Evolutionary conservation across 306 rosid genomes (phyloP), one percentile per base, ranked within the genome.

Genomic region (Biancaea sappan): DNA sequence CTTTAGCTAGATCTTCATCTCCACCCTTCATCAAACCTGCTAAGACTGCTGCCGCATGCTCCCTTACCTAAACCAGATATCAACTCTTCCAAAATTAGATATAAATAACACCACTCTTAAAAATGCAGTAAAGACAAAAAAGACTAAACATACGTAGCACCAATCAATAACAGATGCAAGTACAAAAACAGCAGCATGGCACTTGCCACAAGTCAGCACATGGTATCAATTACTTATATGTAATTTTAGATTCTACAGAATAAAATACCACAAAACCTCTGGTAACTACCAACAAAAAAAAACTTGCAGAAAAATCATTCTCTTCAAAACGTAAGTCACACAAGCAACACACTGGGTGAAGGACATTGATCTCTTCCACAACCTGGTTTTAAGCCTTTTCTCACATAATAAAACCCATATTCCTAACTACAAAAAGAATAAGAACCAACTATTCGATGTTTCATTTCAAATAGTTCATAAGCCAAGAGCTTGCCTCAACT

Each of bases 21-120:
- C 99, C 99, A 44, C 99, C 96, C 86, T 90, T 94, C 95, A 92
- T 87, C 84, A 94, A 88, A 65, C 99, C 99, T 34, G 99, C 99
- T 66, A 94, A 84, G 80, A 94, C 98, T 28, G 96, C 96, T 4
- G 99, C 98, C 24, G 99, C 99, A 76, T 94, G 98, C 79, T 94
- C 99, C 80, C 99, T 80, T 63, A 94, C 90, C 99, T 94, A 76
- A 71, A 65, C 64, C 71, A 86, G 59, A 58, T 56, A 79, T 79
- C 38, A 73, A 62, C 60, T 32, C 46, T 54, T 68, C 76, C 65
- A 41, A 29, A 73, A 58, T 73, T 54, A 77, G 44, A 81, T 48
- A 31, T 25, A 32, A 66, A 18, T 53, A 53, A 43, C 26, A 43
- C 25, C 61, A 76, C 37, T 29, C 68, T 37, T 53, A 51, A 60